Base-by-base conservation (phyloP, 148 eudicot genomes). In the Rhododendron griersonianum region DNA sequence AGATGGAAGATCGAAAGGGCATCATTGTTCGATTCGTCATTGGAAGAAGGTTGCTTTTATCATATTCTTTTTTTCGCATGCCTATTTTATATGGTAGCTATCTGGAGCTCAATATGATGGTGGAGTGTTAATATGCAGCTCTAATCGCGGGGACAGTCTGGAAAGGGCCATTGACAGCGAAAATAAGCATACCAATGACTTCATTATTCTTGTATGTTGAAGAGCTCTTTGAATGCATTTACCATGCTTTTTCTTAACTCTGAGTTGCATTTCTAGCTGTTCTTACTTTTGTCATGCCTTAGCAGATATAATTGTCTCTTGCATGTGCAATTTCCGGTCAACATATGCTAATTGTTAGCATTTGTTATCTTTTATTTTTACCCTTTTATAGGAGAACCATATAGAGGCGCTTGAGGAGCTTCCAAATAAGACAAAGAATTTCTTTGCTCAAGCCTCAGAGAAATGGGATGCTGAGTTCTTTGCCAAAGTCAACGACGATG, bases 401-500 rank as follows among this genome's bases (percentile, higher is more conserved):
- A 93, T 93, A 76, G 99, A 96, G 91, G 92, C 90, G 50, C 85
- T 91, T 8, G 94, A 92, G 87, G 96, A 93, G 88, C 89, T 88
- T 76, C 93, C 98, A 74, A 92, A 90, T 81, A 96, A 95, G 93
- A 91, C 96, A 81, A 96, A 91, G 78, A 79, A 92, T 81, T 96
- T 95, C 89, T 95, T 95, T 82, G 96, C 96, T 79, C 92, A 91
- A 89, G 99, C 98, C 35, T 91, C 95, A 82, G 95, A 92, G 87
- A 91, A 84, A 33, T 94, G 96, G 96, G 92, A 92, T 78, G 98
- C 99, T 67, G 95, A 94, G 63, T 95, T 89, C 84, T 96, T 90
- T 81, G 94, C 93, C 84, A 96, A 96, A 91, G 95, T 95, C 90
- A 95, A 94, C 83, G 96, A 95, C 82, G 93, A 96, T 90, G 91